These are phyloP conservation scores for Mycena leptocephala DNA, from an alignment of 768 basidiomycete species.

Conservation along the genomic window DNA sequence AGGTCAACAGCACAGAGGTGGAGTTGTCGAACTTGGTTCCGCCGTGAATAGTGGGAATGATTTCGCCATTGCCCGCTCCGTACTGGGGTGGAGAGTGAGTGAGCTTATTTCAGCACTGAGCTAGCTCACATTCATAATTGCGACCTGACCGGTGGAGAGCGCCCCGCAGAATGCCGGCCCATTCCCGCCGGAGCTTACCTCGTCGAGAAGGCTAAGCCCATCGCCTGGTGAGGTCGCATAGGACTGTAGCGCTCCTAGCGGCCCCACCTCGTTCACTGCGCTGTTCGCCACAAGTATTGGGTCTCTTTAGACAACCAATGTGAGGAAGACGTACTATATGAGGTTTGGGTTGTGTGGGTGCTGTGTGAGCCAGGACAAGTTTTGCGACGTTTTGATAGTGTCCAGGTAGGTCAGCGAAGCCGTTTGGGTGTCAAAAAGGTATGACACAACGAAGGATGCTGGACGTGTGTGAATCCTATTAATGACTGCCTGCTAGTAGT, in stretches of 20 bases:
- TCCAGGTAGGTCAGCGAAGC: conserved; percentile 22
- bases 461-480: background rate
- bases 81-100: too few species aligned
- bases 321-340: conserved; percentile 22
- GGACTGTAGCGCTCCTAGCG: conserved; percentile 51
- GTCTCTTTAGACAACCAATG: background rate
- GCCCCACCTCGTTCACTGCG: conserved; percentile 55
- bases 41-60: conserved; percentile 52
- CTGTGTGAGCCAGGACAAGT: conserved; percentile 19
- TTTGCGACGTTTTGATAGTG: background rate
- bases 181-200: conserved; percentile 52
- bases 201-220: conserved; percentile 49
- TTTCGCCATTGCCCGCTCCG: conserved; percentile 55
- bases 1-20: conserved; percentile 49
- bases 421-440: conserved; percentile 28
- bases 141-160: conserved; percentile 58
- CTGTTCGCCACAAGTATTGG: conserved; percentile 38
- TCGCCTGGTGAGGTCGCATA: conserved; percentile 54
- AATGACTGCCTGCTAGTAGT: too few species aligned
- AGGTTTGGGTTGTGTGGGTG: conserved; percentile 11
- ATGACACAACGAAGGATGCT: conserved; percentile 24
- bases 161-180: conserved; percentile 53
- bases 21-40: conserved; percentile 39
- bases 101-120: too few species aligned
- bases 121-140: conserved; percentile 58